Conservation (phyloP, 805 yeast genomes). For the Brettanomyces naardenensis region DNA sequence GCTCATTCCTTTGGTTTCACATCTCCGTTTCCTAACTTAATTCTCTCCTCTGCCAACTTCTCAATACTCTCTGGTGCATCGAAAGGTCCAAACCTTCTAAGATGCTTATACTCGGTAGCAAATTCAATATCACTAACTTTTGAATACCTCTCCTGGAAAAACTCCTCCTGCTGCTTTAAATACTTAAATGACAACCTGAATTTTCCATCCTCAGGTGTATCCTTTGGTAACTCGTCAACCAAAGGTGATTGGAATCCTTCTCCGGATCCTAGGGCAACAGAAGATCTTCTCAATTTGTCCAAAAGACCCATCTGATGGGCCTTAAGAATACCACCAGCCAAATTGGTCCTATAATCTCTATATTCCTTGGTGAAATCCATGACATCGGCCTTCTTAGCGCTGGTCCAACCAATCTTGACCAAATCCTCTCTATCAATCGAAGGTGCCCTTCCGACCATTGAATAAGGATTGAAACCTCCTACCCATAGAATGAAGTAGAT, state of each 20-base stretch:
- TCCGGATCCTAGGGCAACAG: constrained; percentile 57
- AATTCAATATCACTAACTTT: constrained; percentile 31
- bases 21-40: constrained; percentile 25
- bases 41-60: constrained; percentile 32
- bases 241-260: constrained; percentile 65
- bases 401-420: constrained; percentile 86
- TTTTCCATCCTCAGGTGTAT: constrained; percentile 22
- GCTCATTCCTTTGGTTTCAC: no score
- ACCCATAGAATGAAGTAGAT: constrained; percentile 51
- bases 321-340: constrained; percentile 66
- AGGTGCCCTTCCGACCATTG: constrained; percentile 19
- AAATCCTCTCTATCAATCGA: constrained; percentile 45
- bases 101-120: constrained; percentile 44
- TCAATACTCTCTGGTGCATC: constrained; percentile 35
- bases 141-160: constrained; percentile 8
- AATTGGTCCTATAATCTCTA: constrained; percentile 54
- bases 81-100: constrained; percentile 60
- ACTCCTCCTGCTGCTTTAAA: constrained; percentile 14
- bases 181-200: constrained; percentile 24
- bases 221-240: constrained; percentile 1
- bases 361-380: constrained; percentile 65
- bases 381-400: constrained; percentile 64
- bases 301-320: constrained; percentile 73
- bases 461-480: constrained; percentile 75
- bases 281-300: constrained; percentile 47